These are phyloP conservation scores for Dactylellina leptospora DNA, from an alignment of 2,329 filamentous ascomycete genomes.

Conservation along the genomic window DNA sequence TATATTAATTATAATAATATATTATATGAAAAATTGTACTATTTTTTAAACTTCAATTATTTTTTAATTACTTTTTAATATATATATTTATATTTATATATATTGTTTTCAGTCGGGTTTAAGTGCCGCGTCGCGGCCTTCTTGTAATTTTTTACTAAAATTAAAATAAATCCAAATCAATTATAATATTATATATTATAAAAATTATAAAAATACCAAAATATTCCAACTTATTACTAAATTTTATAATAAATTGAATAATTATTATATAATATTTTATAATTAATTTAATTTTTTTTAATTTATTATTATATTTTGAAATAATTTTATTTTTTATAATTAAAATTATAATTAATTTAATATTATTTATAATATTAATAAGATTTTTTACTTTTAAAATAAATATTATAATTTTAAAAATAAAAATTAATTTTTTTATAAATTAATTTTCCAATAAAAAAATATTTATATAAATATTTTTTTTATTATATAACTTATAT, in stretches of 20 bases:
- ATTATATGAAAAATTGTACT: too few species aligned
- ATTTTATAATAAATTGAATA: not conserved
- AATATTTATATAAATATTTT: not conserved
- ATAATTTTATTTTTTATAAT: not conserved
- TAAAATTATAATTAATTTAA: not conserved
- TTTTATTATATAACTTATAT: not conserved
- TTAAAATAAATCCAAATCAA: too few species aligned
- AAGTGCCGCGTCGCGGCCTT: too few species aligned
- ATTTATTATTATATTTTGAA: not conserved
- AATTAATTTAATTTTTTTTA: not conserved
- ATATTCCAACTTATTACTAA: not conserved
- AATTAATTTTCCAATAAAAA: not conserved
- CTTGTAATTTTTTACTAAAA: too few species aligned
- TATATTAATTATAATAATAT: too few species aligned
- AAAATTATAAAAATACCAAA: too few species aligned
- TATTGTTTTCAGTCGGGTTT: too few species aligned
- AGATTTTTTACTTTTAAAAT: not conserved
- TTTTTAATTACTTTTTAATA: too few species aligned
- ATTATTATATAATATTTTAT: not conserved
- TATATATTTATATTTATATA: too few species aligned
- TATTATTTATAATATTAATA: slow-evolving; percentile 2
- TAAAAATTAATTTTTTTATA: not conserved
- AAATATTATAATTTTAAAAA: not conserved
- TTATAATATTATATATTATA: too few species aligned
- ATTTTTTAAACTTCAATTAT: too few species aligned